Percentiles rank a stretch among this genome's conserved stretches.
These are phyloP conservation scores for Pyricularia grisea DNA, from an alignment of 2,329 filamentous ascomycete species.

Conservation along the genomic window DNA sequence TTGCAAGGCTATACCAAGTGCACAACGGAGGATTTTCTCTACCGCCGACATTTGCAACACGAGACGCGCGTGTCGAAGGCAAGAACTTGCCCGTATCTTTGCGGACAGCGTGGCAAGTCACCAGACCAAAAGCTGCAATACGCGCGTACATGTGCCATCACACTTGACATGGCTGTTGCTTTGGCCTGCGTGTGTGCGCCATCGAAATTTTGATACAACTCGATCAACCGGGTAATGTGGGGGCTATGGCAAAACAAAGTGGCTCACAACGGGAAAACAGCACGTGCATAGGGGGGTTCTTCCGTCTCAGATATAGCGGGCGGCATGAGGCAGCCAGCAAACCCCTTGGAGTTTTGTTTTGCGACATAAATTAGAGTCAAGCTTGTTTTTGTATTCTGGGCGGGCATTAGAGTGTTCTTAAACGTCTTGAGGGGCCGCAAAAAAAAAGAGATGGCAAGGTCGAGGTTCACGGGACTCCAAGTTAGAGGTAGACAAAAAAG, in stretches of 20 bases:
- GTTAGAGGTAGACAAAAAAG: background rate
- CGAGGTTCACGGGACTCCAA: background rate
- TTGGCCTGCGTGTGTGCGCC: background rate
- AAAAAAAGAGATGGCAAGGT: background rate
- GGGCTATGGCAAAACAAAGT: background rate
- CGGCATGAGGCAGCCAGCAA: background rate
- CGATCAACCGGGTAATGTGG: background rate
- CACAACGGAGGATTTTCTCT: background rate
- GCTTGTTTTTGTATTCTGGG: background rate
- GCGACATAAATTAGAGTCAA: background rate
- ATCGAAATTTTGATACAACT: background rate
- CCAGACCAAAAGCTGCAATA: background rate
- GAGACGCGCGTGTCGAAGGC: background rate
- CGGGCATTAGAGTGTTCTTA: background rate
- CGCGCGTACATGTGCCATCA: background rate
- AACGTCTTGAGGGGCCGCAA: background rate
- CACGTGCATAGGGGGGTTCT: background rate
- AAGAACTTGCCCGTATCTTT: background rate
- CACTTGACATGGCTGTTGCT: background rate
- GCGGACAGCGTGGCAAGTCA: background rate
- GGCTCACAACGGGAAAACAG: background rate
- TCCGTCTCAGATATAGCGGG: background rate
- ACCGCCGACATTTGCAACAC: background rate
- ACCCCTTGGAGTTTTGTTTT: background rate
- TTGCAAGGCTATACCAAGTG: background rate